Evolutionary conservation across 805 yeast genomes (phyloP).

Genomic region (Jamesozyma hellenica): DNA sequence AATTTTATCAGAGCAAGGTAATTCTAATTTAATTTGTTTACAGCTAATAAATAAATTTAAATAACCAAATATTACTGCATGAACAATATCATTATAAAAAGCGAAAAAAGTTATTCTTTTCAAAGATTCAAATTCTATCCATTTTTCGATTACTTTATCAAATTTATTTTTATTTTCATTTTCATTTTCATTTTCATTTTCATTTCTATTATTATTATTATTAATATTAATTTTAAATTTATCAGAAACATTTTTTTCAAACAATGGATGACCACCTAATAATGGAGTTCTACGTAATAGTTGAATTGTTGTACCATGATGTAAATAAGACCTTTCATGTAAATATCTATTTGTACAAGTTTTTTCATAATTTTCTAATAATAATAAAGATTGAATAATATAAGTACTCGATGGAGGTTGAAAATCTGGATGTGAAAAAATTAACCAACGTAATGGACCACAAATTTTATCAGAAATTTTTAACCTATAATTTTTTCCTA

Average conservation of each 20-base stretch:
- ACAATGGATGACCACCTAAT: slow-evolving; percentile 56
- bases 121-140: slow-evolving; percentile 75
- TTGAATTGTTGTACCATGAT: slow-evolving; percentile 81
- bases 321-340: slow-evolving; percentile 77
- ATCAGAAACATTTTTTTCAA: slow-evolving; percentile 7
- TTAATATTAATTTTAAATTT: slow-evolving; percentile 1
- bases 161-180: slow-evolving; percentile 15
- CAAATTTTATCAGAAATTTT: slow-evolving; percentile 29
- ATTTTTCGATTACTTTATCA: slow-evolving; percentile 28
- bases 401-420: slow-evolving; percentile 69
- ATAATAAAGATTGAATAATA: slow-evolving; percentile 62
- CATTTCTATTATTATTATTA: not conserved
- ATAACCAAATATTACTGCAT: slow-evolving; percentile 72
- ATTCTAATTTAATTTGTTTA: slow-evolving; percentile 49
- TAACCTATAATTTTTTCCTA: slow-evolving; percentile 22
- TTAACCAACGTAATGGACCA: slow-evolving; percentile 50
- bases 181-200: not conserved
- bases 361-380: slow-evolving; percentile 75
- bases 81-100: slow-evolving; percentile 69
- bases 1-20: slow-evolving; percentile 54
- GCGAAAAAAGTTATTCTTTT: slow-evolving; percentile 75
- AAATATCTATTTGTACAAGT: slow-evolving; percentile 53
- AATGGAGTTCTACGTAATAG: slow-evolving; percentile 65
- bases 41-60: slow-evolving; percentile 42
- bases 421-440: slow-evolving; percentile 63